phyloP scores from a whole-genome alignment of 805 yeast species.

The Ogataea polymorpha region DNA sequence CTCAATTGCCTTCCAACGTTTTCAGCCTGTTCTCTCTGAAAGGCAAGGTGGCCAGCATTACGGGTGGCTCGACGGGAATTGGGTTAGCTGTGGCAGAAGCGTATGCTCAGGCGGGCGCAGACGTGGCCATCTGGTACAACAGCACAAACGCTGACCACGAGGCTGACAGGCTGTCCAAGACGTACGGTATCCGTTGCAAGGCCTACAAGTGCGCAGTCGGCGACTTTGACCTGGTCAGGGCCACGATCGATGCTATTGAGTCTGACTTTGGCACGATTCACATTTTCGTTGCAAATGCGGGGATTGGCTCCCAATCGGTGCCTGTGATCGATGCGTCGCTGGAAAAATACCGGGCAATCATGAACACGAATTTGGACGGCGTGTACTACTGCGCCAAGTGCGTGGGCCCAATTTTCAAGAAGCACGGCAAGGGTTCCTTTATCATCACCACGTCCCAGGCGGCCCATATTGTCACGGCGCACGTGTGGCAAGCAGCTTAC shows the following conservation, averaged over 20 bases:
- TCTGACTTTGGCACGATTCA: conserved; percentile 35
- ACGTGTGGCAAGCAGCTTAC: conserved; percentile 45
- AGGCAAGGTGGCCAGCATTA: conserved; percentile 78
- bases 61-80: conserved; percentile 82
- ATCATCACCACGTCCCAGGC: conserved; percentile 51
- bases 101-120: conserved; percentile 84
- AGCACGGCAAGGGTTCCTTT: conserved; percentile 43
- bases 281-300: conserved; percentile 43
- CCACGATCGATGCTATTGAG: conserved; percentile 30
- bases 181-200: conserved; percentile 57
- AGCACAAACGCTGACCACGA: conserved; percentile 60
- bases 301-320: conserved; percentile 34
- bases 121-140: conserved; percentile 69
- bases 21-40: conserved; percentile 71
- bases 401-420: conserved; percentile 42
- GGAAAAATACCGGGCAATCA: conserved; percentile 34
- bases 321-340: conserved; percentile 39
- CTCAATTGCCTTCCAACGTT: conserved; percentile 49
- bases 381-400: conserved; percentile 47
- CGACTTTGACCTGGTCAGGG: conserved; percentile 32
- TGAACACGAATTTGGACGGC: conserved; percentile 45
- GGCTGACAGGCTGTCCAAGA: conserved; percentile 52
- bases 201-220: conserved; percentile 64
- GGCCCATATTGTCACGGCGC: conserved; percentile 48
- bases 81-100: conserved; percentile 82